Conservation (phyloP, 345 rosid species). For the Physaria fendleri region DNA sequence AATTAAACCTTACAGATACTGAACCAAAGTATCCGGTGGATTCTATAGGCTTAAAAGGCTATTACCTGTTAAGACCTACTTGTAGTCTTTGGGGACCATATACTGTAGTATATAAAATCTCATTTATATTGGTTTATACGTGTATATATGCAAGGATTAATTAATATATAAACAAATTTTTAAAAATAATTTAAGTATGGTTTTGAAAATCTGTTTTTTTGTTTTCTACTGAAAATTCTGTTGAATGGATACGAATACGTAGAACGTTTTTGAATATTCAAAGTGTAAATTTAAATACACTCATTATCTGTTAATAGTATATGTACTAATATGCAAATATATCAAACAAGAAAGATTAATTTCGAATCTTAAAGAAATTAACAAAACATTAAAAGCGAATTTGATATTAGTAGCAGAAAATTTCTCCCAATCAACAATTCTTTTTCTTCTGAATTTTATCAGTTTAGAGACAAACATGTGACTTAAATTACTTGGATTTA, state of each 20-base stretch:
- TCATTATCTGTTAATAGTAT: too few species aligned
- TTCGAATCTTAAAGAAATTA: not conserved
- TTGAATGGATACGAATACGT: not conserved
- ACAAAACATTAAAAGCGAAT: too few species aligned
- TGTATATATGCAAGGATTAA: not conserved
- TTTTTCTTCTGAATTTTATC: not conserved
- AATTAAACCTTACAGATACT: not conserved
- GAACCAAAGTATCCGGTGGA: slow-evolving; percentile 23
- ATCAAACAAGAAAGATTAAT: not conserved
- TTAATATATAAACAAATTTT: not conserved
- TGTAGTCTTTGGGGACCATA: slow-evolving; percentile 22
- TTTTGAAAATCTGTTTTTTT: not conserved
- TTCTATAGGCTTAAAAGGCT: slow-evolving; percentile 22
- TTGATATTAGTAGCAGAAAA: not conserved
- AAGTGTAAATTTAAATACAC: too few species aligned
- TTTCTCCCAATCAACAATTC: not conserved
- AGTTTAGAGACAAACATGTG: not conserved
- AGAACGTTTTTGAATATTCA: too few species aligned
- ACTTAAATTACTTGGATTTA: not conserved
- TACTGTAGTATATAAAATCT: too few species aligned
- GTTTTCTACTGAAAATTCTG: too few species aligned
- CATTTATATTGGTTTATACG: not conserved
- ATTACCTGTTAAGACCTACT: not conserved
- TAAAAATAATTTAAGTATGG: not conserved
- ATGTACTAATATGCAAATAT: too few species aligned